Evolutionary conservation across 768 basidiomycete species (phyloP).

Genomic region (Psilocybe azurescens): DNA sequence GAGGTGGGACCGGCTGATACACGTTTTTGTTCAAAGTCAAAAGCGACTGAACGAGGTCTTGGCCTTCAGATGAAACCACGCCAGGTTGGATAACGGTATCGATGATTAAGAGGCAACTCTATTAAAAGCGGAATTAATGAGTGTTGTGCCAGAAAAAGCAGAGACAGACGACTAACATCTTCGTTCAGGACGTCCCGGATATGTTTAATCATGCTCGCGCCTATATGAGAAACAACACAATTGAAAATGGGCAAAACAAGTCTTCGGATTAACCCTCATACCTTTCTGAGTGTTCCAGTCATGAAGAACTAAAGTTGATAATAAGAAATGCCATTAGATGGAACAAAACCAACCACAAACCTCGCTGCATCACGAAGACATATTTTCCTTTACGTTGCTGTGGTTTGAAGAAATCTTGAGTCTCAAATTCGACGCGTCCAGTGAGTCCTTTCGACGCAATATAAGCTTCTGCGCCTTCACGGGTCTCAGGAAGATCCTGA

Average conservation of each 20-base stretch:
- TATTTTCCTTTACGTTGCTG: slow-evolving; percentile 44
- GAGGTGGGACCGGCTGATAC: slow-evolving; percentile 40
- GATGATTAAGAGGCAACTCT: slow-evolving; percentile 42
- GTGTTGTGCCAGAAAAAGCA: not conserved
- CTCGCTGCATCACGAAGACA: slow-evolving; percentile 43
- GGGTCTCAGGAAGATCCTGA: slow-evolving; percentile 41
- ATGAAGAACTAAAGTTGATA: slow-evolving; percentile 35
- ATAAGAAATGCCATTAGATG: not conserved
- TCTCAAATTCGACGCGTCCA: slow-evolving; percentile 40
- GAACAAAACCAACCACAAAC: slow-evolving; percentile 20
- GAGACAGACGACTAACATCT: slow-evolving; percentile 27
- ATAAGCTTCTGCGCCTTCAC: slow-evolving; percentile 37
- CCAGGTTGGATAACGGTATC: slow-evolving; percentile 42
- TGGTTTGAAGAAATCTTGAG: slow-evolving; percentile 45
- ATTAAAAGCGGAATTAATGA: not conserved
- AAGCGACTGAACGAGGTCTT: slow-evolving; percentile 33
- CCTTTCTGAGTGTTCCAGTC: slow-evolving; percentile 43
- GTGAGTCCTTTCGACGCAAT: slow-evolving; percentile 38
- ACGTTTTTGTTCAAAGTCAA: slow-evolving; percentile 29
- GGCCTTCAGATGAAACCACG: slow-evolving; percentile 34
- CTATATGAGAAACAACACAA: slow-evolving; percentile 12
- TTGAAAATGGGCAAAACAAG: not conserved
- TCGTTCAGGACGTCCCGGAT: slow-evolving; percentile 39
- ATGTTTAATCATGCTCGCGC: slow-evolving; percentile 40
- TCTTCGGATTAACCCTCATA: not conserved